Conservation (phyloP, 495 filamentous ascomycete species). For the Talaromyces adpressus region DNA sequence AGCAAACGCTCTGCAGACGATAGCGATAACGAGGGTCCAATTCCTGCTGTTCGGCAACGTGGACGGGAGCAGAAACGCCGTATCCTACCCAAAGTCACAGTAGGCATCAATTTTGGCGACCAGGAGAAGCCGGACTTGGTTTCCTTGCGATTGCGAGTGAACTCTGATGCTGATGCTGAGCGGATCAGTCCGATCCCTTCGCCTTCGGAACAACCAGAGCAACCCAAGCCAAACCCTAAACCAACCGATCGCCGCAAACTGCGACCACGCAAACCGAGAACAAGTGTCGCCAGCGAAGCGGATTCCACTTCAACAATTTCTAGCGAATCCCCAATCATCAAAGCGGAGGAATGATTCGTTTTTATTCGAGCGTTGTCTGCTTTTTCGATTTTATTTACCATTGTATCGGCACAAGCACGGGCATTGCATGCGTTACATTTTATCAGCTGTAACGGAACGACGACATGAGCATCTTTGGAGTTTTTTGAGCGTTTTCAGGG, state of each 20-base stretch:
- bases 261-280: slow-evolving; percentile 2
- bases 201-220: neutral
- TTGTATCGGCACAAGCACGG: neutral
- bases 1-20: slow-evolving; percentile 45
- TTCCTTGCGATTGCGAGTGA: slow-evolving; percentile 36
- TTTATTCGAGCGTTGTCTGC: neutral
- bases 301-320: neutral
- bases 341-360: neutral
- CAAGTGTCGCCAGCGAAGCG: neutral
- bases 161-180: slow-evolving; percentile 17
- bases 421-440: slow-evolving; percentile 1
- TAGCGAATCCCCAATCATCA: neutral
- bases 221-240: neutral
- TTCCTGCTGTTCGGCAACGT: slow-evolving; percentile 24
- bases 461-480: slow-evolving; percentile 4
- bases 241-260: neutral
- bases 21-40: slow-evolving; percentile 31
- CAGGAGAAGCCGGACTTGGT: slow-evolving; percentile 36
- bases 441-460: neutral
- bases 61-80: slow-evolving; percentile 28
- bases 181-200: slow-evolving; percentile 5
- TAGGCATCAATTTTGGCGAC: slow-evolving; percentile 40
- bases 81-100: slow-evolving; percentile 37
- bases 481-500: slow-evolving; percentile 8
- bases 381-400: neutral